Percentiles rank a stretch among this genome's conserved stretches.
Evolutionary conservation across 495 filamentous ascomycete genomes (phyloP).

Genomic region (Trichoderma reesei): DNA sequence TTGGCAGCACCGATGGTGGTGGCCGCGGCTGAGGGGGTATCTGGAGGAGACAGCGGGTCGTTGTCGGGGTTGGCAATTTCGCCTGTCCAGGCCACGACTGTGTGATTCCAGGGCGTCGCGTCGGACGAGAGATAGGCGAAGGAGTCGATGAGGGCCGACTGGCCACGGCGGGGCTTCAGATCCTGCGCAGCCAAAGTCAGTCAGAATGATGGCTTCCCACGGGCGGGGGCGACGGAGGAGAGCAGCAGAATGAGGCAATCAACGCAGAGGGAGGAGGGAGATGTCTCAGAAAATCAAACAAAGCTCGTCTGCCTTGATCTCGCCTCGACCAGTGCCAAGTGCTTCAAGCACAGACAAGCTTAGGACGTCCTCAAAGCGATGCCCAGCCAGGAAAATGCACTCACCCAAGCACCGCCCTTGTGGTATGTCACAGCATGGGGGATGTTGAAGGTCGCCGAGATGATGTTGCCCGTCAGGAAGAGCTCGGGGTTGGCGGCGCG

Average conservation of each 20-base stretch:
- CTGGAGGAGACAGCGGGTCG: slow-evolving; percentile 24
- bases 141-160: slow-evolving; percentile 81
- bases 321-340: neutral
- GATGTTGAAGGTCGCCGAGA: slow-evolving; percentile 78
- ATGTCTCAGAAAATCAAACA: neutral
- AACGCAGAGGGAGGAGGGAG: neutral
- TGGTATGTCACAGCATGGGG: slow-evolving; percentile 63
- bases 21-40: slow-evolving; percentile 33
- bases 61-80: slow-evolving; percentile 57
- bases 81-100: slow-evolving; percentile 84
- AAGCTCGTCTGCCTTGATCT: neutral
- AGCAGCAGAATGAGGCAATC: neutral
- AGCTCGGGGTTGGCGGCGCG: slow-evolving; percentile 56
- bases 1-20: slow-evolving; percentile 33
- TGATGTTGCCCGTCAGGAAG: slow-evolving; percentile 67
- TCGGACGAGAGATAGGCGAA: slow-evolving; percentile 74
- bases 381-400: slow-evolving; percentile 15
- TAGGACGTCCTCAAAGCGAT: neutral
- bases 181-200: slow-evolving; percentile 35
- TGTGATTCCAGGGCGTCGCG: slow-evolving; percentile 71
- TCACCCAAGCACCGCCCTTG: slow-evolving; percentile 65
- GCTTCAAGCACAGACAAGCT: too few relatives aligned
- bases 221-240: neutral
- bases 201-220: neutral
- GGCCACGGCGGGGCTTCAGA: slow-evolving; percentile 65